Conservation (phyloP, 306 rosid species). For the Calophaca sinica region DNA sequence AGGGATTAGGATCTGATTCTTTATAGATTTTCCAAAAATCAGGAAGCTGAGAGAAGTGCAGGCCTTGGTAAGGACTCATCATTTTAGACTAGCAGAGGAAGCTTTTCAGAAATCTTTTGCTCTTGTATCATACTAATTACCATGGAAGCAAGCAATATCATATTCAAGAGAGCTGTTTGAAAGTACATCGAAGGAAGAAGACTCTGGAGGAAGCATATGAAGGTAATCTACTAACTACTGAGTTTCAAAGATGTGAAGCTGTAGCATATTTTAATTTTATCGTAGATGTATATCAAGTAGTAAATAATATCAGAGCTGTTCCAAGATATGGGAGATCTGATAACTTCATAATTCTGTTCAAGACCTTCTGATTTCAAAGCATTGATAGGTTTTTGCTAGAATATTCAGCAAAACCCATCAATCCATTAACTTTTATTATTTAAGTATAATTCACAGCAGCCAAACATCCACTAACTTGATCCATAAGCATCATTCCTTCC, state of each 20-base stretch:
- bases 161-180: neutral
- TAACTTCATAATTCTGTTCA: neutral
- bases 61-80: neutral
- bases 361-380: neutral
- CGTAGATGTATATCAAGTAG: neutral
- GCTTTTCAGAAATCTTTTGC: neutral
- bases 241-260: neutral
- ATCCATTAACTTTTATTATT: neutral
- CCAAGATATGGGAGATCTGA: slow-evolving; percentile 1
- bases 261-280: slow-evolving; percentile 1
- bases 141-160: neutral
- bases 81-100: neutral
- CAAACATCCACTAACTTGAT: slow-evolving; percentile 21
- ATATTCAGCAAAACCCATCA: slow-evolving; percentile 3
- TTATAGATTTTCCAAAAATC: neutral
- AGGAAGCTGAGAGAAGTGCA: neutral
- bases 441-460: slow-evolving; percentile 1
- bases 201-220: neutral
- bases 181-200: neutral
- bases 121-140: neutral
- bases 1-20: neutral
- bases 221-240: neutral
- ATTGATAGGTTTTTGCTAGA: neutral
- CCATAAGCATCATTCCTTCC: slow-evolving; percentile 13
- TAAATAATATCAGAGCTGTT: slow-evolving; percentile 4